Percentiles rank a stretch among this genome's conserved stretches.
These are phyloP conservation scores for Rubus parviflorus DNA, from an alignment of 306 rosid genomes.

Conservation along the genomic window DNA sequence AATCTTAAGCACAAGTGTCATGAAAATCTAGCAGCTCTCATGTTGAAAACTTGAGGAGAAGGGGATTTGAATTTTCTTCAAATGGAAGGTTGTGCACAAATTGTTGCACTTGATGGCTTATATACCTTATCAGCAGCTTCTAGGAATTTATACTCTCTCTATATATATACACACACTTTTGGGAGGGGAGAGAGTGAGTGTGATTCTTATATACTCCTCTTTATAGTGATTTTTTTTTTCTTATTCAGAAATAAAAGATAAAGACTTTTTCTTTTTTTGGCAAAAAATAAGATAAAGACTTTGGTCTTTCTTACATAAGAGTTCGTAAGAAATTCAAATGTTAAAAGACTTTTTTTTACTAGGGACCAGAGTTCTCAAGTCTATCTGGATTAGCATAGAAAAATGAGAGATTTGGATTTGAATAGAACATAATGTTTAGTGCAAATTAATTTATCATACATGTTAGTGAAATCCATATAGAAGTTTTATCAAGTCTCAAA, in stretches of 20 bases:
- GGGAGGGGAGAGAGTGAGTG: constrained; percentile 22
- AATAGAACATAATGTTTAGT: not conserved
- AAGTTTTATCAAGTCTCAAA: no score
- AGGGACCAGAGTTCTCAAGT: not conserved
- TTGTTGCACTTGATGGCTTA: constrained; percentile 40
- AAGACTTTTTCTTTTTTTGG: no score
- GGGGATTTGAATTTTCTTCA: constrained; percentile 30
- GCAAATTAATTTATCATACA: not conserved
- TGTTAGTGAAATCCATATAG: not conserved
- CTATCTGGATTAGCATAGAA: not conserved
- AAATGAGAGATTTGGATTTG: not conserved
- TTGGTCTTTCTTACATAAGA: not conserved
- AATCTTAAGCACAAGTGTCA: constrained; percentile 32
- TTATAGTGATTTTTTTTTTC: not conserved
- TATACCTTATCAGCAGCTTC: constrained; percentile 59
- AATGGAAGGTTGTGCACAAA: constrained; percentile 37
- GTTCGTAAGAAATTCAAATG: not conserved
- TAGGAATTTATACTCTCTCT: constrained; percentile 20
- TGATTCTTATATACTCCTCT: constrained; percentile 45
- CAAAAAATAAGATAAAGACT: not conserved
- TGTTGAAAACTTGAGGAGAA: constrained; percentile 27
- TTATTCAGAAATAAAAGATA: not conserved
- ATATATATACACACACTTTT: constrained; percentile 7
- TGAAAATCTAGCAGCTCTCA: constrained; percentile 30
- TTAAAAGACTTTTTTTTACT: not conserved